Base-by-base conservation (phyloP, 2,329 filamentous ascomycete species). In the Talaromyces pinophilus region DNA sequence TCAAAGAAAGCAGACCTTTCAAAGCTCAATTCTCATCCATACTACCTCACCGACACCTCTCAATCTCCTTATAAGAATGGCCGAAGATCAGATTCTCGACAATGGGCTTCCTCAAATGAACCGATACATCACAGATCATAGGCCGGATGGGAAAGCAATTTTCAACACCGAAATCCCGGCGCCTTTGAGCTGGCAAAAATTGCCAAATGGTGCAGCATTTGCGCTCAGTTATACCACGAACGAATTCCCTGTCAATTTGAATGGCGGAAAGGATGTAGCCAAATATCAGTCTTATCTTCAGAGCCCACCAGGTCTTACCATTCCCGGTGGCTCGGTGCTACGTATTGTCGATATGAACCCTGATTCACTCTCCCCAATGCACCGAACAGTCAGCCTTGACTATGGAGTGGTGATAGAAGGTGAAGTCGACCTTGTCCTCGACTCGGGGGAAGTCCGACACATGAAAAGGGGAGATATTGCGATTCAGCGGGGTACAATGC, bases 371-470 rank as follows among this genome's bases (percentile, higher is more conserved):
- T 62, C 64, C 1, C 64, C 64, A 28, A 83, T 86, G 79, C 85
- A 87, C 69, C 80, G 85, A 13, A 86, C 84, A 0, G 79, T 83
- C 69, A 83, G 79, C 46, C 74, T 87, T 2, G 85, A 87, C 70
- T 87, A 83, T 68, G 85, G 84, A 2, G 78, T 86, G 63, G 79
- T 87, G 2, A 70, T 87, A 6, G 84, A 87, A 69, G 85, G 85
- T 1, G 78, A 80, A 69, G 71, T 87, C 33, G 83, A 85, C 67
- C 77, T 86, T 74, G 64, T 82, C 3, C 73, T 87, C 4, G 85
- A 86, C 67, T 81, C 81, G n/a, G 84, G 85, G 1, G 83, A 83
- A 65, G 77, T 72, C 59, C 77, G 78, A 54, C 65, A 77, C 28
- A 76, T 87, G 79, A 75, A 77, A 57, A 76, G 79, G 11, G 85